phyloP scores from a whole-genome alignment of 108 stramenopile species.

The Fragilariopsis cylindrus region DNA sequence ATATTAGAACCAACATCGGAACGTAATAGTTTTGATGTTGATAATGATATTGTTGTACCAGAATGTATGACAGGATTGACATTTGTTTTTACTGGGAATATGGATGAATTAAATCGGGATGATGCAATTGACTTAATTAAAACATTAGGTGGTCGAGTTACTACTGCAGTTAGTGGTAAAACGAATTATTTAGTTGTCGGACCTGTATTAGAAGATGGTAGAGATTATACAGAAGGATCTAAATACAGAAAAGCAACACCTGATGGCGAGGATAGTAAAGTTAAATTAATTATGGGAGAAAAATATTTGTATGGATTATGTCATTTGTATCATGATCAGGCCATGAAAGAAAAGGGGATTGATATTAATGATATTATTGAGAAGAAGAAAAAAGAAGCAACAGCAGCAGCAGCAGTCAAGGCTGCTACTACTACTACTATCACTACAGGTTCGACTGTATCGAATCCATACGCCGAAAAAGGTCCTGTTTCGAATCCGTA shows the following conservation, averaged over 20 bases:
- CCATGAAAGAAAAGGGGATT: slow-evolving; percentile 29
- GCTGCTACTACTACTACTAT: slow-evolving; percentile 16
- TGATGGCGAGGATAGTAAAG: slow-evolving; percentile 41
- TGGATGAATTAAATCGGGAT: slow-evolving; percentile 60
- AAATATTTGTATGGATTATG: slow-evolving; percentile 61
- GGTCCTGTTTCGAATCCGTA: slow-evolving; percentile 53
- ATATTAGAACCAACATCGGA: slow-evolving; percentile 26
- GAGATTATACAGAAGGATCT: slow-evolving; percentile 69
- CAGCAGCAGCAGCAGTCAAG: neutral
- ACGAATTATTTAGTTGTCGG: slow-evolving; percentile 89
- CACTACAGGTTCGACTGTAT: slow-evolving; percentile 30
- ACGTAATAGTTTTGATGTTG: slow-evolving; percentile 27
- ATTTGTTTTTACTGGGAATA: slow-evolving; percentile 80
- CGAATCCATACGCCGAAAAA: slow-evolving; percentile 27
- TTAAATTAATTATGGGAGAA: slow-evolving; percentile 53
- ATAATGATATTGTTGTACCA: slow-evolving; percentile 10
- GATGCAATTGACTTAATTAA: slow-evolving; percentile 74
- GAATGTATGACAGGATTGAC: slow-evolving; percentile 58
- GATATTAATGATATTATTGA: neutral
- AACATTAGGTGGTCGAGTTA: slow-evolving; percentile 80
- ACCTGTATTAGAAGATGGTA: slow-evolving; percentile 89
- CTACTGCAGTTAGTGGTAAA: slow-evolving; percentile 74
- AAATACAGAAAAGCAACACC: slow-evolving; percentile 68
- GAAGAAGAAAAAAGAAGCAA: slow-evolving; percentile 7
- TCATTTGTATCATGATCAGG: slow-evolving; percentile 55